A percentile compares a stretch with the other conserved stretches of the same genome.
phyloP scores from a whole-genome alignment of 164 flowering plant species.

The Taxillus chinensis region DNA sequence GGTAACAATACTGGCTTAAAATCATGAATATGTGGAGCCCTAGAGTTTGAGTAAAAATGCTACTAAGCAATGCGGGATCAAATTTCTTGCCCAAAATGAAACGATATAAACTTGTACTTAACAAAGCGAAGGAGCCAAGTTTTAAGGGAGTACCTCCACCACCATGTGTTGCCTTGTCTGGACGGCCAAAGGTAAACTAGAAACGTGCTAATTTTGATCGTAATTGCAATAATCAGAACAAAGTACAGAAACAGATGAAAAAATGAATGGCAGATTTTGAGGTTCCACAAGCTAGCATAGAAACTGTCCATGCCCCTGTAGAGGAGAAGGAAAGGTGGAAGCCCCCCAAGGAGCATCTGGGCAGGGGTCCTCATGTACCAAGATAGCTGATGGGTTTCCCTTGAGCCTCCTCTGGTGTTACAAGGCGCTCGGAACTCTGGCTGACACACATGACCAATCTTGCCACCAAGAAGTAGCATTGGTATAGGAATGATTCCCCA shows the following conservation, averaged over 20 bases:
- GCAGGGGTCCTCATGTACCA: neutral
- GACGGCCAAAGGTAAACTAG: neutral
- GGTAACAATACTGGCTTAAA: no score
- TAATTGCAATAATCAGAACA: neutral
- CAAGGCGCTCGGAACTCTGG: neutral
- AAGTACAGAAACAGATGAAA: neutral
- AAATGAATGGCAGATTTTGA: neutral
- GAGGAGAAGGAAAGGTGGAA: neutral
- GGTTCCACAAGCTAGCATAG: conserved; percentile 7
- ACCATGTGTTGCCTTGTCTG: neutral
- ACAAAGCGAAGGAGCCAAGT: neutral
- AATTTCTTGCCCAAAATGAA: no score
- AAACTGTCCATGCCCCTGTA: conserved; percentile 1
- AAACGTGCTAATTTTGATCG: neutral
- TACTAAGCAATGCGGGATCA: no score
- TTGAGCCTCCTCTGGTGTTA: neutral
- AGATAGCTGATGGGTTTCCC: neutral
- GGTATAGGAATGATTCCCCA: neutral
- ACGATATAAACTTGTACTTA: neutral
- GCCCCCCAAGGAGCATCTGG: neutral
- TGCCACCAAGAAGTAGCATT: neutral
- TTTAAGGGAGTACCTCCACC: neutral
- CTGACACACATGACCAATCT: neutral
- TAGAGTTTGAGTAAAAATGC: no score
- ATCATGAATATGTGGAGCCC: no score